Base-by-base conservation (phyloP, 208 protist species). In the Leishmania major region DNA sequence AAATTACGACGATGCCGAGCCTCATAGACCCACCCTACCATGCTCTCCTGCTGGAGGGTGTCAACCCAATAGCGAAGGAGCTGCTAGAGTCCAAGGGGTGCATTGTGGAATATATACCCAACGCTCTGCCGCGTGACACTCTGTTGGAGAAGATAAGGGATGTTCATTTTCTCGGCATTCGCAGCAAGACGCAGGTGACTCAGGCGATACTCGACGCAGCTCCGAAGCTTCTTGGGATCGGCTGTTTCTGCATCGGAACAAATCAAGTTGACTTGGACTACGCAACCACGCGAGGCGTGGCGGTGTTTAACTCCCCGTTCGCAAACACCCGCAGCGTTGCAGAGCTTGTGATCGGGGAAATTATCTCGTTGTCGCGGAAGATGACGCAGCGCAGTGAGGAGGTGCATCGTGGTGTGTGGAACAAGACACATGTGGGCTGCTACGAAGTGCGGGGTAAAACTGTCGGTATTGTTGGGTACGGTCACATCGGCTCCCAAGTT, bases 261-360 rank as follows among this genome's bases (percentile, higher is more conserved):
- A 97, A 99, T 82, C 97, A 99, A 83, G 95, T 98, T 11, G 96
- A 99, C 86, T 83, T 99, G 6, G 84, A 90, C 6, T 76, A 88
- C 53, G 96, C 96, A 10, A 93, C 93, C 66, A 81, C 84, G 37
- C 81, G 75, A 28, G 97, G 96, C 57, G 89, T 99, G 35, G 95
- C 95, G 11, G 97, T 99, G 25, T 99, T 99, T 83, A 99, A 99
- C 80, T 98, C 96, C n/a, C 97, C 97, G 4, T 99, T 98, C 88
- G 92, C 94, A 37, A 99, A 99, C 86, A 98, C 93, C 3, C 89
- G 98, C 60, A 98, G 94, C 80, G 96, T 99, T 57, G 97, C 98
- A 1, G 98, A 99, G 84, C 88, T 99, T 0, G 92, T 98, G 13
- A 97, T 99, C 62, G 91, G 87, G 22, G 91, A 98, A 59, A 95